Evolutionary conservation across 768 basidiomycete species (phyloP), one percentile per base, ranked within the genome.

Genomic region (Wakefieldia striispora): DNA sequence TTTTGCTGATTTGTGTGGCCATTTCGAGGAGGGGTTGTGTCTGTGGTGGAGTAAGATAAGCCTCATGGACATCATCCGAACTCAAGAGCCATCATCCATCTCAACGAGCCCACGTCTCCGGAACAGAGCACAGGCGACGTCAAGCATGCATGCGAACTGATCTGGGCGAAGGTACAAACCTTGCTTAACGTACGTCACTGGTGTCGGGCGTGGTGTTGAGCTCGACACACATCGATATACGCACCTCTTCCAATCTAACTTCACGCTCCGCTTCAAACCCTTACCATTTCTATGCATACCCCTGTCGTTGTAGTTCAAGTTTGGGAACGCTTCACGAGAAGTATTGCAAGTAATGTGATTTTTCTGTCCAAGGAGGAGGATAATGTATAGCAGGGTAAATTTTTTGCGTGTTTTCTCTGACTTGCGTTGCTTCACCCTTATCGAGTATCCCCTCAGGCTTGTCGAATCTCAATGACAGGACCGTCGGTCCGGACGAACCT

Each of bases 1-100:
- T 95, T 78, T 97, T 97, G 81, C 90, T 92, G 80, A 97, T 92
- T 67, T 87, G 86, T 60, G 80, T 69, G 67, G 89, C 78, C 91
- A 92, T 92, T 64, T 77, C 82, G 72, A 58, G 40, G 47, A 27
- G 23, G 10, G 6, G 36, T 39, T 29, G 23, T 39, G 53, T 50
- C 65, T 67, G 44, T 29, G 40, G 36, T 34, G 6, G 40, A 39
- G 14, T 17, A 47, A 46, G 55, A 67, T 65, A 49, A 67, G 65
- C 45, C 11, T n/a, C 20, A 11, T 42, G 19, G 24, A 36, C 49
- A 40, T 54, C 60, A 67, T 67, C 64, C 29, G 20, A 33, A 54
- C 26, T 34, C 4, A 19, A 51, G n/a, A 31, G 19, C 13, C 10
- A 34, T 27, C 45, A 65, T 65, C 65, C 63, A 64, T 55, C 57